Percentiles rank a stretch among this genome's conserved stretches.
Conservation (phyloP, 2,329 filamentous ascomycete species). For the Didymosphaeria variabile region DNA sequence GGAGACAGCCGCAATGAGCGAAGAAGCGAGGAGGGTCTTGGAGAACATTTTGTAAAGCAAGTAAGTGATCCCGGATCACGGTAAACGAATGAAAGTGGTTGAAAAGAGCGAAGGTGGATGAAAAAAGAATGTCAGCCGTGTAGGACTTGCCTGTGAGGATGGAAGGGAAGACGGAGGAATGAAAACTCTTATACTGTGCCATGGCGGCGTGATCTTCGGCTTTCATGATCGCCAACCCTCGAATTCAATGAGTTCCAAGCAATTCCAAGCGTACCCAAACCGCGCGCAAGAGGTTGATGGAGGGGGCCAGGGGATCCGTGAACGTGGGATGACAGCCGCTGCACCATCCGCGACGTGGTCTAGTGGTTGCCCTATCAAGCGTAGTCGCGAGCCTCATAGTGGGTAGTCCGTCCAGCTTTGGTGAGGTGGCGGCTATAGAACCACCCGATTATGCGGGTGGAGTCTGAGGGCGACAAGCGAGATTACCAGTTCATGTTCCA, state of each 20-base stretch:
- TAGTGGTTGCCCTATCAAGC: conserved; percentile 2
- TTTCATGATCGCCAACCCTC: background rate
- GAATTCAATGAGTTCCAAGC: conserved; percentile 6
- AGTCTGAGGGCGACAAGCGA: conserved; percentile 10
- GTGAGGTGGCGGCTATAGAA: background rate
- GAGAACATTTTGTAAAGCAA: conserved; percentile 39
- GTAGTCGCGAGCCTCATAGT: background rate
- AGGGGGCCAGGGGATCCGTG: background rate
- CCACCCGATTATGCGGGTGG: conserved; percentile 6
- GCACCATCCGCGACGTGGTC: background rate
- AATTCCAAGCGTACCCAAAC: background rate
- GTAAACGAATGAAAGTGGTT: conserved; percentile 16
- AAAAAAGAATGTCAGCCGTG: conserved; percentile 14
- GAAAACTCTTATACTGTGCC: conserved; percentile 9
- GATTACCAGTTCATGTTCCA: background rate
- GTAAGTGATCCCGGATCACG: conserved; percentile 23
- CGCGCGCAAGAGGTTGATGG: conserved; percentile 12
- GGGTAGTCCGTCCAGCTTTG: background rate
- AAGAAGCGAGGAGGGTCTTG: conserved; percentile 36
- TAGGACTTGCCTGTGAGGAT: conserved; percentile 13
- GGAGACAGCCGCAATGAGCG: conserved; percentile 38
- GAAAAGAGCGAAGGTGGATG: conserved; percentile 9
- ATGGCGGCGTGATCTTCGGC: conserved; percentile 4
- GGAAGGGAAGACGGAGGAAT: background rate
- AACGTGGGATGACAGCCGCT: conserved; percentile 8